Conservation (phyloP, 345 rosid species). For the Anastatica hierochuntica region DNA sequence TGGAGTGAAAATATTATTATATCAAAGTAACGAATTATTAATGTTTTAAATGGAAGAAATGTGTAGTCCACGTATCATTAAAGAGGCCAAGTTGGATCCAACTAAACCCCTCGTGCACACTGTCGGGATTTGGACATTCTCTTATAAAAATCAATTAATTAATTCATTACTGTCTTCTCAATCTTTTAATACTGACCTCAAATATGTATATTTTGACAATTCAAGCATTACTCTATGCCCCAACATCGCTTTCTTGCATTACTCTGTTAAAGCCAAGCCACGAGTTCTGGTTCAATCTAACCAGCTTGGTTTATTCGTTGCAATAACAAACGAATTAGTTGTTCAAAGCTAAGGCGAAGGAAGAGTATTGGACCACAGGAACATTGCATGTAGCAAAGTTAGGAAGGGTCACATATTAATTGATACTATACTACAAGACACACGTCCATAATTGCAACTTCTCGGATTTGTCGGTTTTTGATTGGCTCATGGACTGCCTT, state of each 20-base stretch:
- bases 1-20: too few species aligned
- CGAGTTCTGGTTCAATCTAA: constrained; percentile 2
- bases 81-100: constrained; percentile 30
- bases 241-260: neutral
- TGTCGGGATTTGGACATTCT: constrained; percentile 31
- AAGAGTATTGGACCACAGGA: constrained; percentile 1
- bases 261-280: constrained; percentile 2
- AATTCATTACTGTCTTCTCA: neutral
- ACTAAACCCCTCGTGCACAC: constrained; percentile 28
- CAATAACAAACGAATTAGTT: too few species aligned
- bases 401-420: constrained; percentile 2
- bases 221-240: neutral
- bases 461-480: too few species aligned
- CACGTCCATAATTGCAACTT: neutral
- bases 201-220: neutral
- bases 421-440: constrained; percentile 12
- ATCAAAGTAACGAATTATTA: neutral
- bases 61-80: constrained; percentile 21
- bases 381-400: constrained; percentile 17
- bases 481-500: too few species aligned
- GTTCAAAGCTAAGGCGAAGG: neutral
- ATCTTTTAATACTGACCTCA: constrained; percentile 8
- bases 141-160: neutral
- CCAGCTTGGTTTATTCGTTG: constrained; percentile 8
- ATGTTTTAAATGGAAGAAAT: neutral